Evolutionary conservation across 257 asterid species (phyloP).

Genomic region (Nicotiana paniculata): DNA sequence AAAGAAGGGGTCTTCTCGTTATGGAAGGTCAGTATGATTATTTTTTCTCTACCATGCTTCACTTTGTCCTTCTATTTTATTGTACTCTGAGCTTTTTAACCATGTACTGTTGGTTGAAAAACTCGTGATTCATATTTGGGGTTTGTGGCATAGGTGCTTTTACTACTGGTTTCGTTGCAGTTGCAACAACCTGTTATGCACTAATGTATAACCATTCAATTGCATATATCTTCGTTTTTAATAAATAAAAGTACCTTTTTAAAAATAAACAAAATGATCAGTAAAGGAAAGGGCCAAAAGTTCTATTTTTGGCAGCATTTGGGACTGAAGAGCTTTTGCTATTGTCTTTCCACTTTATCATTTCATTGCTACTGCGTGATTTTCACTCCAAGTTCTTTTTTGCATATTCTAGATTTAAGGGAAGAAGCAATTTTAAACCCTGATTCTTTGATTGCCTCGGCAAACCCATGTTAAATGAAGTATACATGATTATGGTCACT

Average conservation of each 20-base stretch:
- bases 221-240: background rate
- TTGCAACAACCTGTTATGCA: background rate
- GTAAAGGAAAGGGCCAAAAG: background rate
- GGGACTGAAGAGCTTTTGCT: background rate
- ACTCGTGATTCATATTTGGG: background rate
- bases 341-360: background rate
- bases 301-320: background rate
- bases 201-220: background rate
- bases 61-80: background rate
- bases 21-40: constrained; percentile 45
- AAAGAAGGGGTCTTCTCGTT: constrained; percentile 49
- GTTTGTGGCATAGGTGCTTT: background rate
- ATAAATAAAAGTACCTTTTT: no score
- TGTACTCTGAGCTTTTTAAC: background rate
- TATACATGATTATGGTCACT: background rate
- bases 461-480: background rate
- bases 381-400: background rate
- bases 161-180: background rate
- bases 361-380: background rate
- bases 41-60: background rate
- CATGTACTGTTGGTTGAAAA: background rate
- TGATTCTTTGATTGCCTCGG: background rate
- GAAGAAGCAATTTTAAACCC: background rate
- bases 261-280: background rate
- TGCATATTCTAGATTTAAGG: background rate